Evolutionary conservation across 176 grass and related monocot species (phyloP).

Genomic region (Eragrostis nindensis): DNA sequence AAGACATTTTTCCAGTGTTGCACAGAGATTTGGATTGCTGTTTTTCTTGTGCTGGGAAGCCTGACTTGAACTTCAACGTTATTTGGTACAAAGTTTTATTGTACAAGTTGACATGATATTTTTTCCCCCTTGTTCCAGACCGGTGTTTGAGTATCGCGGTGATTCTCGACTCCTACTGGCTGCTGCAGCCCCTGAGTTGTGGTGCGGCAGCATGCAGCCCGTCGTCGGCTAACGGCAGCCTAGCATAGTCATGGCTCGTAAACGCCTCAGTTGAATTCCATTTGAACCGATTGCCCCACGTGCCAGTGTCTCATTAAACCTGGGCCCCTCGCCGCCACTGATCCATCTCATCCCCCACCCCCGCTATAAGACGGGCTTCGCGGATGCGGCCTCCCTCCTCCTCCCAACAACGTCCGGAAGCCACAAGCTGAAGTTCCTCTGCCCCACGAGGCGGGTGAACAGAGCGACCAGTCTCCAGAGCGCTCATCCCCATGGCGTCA

Average conservation of each 20-base stretch:
- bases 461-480: conserved; percentile 22
- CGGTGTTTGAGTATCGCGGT: no score
- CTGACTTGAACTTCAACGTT: no score
- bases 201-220: not conserved
- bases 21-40: no score
- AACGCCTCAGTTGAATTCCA: not conserved
- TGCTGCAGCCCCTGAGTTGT: not conserved
- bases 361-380: conserved; percentile 36
- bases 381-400: conserved; percentile 29
- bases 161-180: no score
- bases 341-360: not conserved
- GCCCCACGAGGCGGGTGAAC: not conserved
- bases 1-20: no score
- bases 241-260: not conserved
- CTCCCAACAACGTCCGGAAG: not conserved
- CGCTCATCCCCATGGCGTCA: conserved; percentile 43
- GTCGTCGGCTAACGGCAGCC: not conserved
- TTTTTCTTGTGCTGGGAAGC: no score
- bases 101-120: no score
- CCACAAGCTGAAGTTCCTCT: conserved; percentile 30
- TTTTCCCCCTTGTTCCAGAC: no score
- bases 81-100: no score
- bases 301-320: not conserved
- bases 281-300: not conserved
- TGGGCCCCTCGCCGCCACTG: not conserved